Base-by-base conservation (phyloP, 306 rosid species). In the Psophocarpus tetragonolobus region DNA sequence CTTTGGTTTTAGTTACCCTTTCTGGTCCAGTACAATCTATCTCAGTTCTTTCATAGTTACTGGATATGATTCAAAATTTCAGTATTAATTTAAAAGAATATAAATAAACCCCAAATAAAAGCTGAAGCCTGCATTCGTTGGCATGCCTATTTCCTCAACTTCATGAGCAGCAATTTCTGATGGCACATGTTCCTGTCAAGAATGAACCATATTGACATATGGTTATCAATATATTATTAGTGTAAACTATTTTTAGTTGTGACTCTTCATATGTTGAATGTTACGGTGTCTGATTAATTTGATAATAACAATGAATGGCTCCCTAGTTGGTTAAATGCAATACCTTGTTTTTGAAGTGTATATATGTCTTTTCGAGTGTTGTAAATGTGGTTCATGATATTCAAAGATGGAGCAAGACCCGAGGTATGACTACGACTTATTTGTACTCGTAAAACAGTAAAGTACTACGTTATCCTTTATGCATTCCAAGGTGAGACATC, bases 321-420 rank as follows among this genome's bases (percentile, higher is more conserved):
- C 79, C 76, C 56, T 76, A 57, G 56, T 71, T 45, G 20, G 39
- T 3, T 67, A 15, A 48, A 15, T 24, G 36, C 26, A 15, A 57
- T 38, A 15, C 18, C 38, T 24, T 53, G 18, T 32, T 65, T 71
- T 72, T 10, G 6, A 50, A 21, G 39, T 45, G 11, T 47, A 45
- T 50, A 41, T 6, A 50, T 10, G 15, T 53, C 5, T 39, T 32
- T 30, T 29, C n/a, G 1, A 17, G 67, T 47, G 27, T 66, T 42
- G 73, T 20, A 56, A 10, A 15, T 65, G 77, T 81, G 74, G 78
- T 70, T 70, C 84, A 79, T 80, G 84, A 82, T 75, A 84, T 74
- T 89, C 88, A 83, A 91, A 84, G 87, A 63, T 76, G 82, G 92
- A 85, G 76, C 77, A 87, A 76, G 78, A 74, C 85, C 84, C 89